Conservation (phyloP, 2,329 filamentous ascomycete genomes). For the Beauveria sp. region DNA sequence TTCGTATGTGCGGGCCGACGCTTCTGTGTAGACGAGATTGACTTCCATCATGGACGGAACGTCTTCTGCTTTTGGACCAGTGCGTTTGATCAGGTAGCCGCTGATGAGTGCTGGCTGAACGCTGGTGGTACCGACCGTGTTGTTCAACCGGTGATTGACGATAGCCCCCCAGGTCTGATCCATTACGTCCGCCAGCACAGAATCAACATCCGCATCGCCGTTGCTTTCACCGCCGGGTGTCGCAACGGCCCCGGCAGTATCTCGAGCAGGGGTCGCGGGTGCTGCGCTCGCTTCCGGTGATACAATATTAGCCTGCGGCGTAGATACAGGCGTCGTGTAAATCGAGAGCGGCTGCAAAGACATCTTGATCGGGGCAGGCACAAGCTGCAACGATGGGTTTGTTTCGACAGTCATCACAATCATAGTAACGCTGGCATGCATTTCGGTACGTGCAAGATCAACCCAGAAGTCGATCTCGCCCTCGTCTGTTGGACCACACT, state of each 20-base stretch:
- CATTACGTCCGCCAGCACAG: slow-evolving; percentile 61
- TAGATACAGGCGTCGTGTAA: slow-evolving; percentile 59
- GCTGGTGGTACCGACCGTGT: slow-evolving; percentile 47
- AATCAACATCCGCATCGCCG: slow-evolving; percentile 43
- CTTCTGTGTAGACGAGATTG: slow-evolving; percentile 53
- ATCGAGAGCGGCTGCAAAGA: slow-evolving; percentile 37
- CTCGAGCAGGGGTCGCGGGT: slow-evolving; percentile 40
- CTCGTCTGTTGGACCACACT: slow-evolving; percentile 59
- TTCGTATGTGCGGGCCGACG: slow-evolving; percentile 48
- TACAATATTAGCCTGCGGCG: slow-evolving; percentile 51
- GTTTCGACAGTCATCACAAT: slow-evolving; percentile 59
- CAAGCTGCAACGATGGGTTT: slow-evolving; percentile 53
- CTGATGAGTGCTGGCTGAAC: slow-evolving; percentile 51
- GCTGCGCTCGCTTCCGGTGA: slow-evolving; percentile 53
- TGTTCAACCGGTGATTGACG: slow-evolving; percentile 57
- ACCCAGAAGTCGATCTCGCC: slow-evolving; percentile 57
- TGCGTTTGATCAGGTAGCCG: slow-evolving; percentile 59
- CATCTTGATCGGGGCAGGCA: slow-evolving; percentile 47
- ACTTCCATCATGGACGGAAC: slow-evolving; percentile 55
- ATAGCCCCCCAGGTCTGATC: slow-evolving; percentile 73
- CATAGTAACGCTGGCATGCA: slow-evolving; percentile 42
- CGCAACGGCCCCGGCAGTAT: slow-evolving; percentile 29
- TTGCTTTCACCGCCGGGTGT: slow-evolving; percentile 37
- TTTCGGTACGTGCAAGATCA: slow-evolving; percentile 43
- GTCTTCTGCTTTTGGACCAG: slow-evolving; percentile 47